phyloP scores from a whole-genome alignment of 768 basidiomycete species.

The Mycena leptocephala region DNA sequence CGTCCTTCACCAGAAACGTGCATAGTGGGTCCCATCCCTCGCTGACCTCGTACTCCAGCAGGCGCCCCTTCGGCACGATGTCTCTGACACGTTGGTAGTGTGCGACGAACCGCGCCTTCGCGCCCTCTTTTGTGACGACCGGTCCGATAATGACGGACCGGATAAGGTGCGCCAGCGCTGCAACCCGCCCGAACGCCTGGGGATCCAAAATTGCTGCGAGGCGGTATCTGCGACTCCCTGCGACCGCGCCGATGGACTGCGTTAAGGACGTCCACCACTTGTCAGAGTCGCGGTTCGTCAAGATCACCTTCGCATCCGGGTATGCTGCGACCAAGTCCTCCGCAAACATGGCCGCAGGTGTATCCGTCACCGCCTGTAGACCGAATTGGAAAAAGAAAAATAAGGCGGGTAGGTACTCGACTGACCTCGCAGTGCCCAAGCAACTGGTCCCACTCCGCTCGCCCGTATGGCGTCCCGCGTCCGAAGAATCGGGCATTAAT shows the following conservation, averaged over 20 bases:
- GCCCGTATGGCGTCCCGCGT: background rate
- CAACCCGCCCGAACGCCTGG: background rate
- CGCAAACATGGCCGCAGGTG: background rate
- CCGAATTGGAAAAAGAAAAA: background rate
- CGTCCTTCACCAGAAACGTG: background rate
- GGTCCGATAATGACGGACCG: too few relatives aligned
- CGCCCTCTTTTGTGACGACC: too few relatives aligned
- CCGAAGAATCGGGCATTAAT: background rate
- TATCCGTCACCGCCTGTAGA: background rate
- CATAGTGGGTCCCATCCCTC: conserved; percentile 2
- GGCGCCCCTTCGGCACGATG: background rate
- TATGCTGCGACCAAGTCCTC: conserved; percentile 3
- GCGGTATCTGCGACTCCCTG: background rate
- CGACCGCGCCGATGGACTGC: background rate
- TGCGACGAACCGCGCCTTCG: background rate
- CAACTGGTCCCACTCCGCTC: background rate
- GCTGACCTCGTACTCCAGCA: conserved; percentile 5
- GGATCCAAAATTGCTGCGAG: background rate
- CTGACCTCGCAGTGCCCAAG: background rate
- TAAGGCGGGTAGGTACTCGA: too few relatives aligned
- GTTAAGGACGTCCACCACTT: conserved; percentile 5
- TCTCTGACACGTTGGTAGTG: background rate
- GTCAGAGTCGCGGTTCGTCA: conserved; percentile 5
- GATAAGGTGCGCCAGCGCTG: too few relatives aligned
- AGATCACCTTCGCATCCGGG: conserved; percentile 3